phyloP scores from a whole-genome alignment of 805 yeast genomes.

The Cephaloascus fragrans region DNA sequence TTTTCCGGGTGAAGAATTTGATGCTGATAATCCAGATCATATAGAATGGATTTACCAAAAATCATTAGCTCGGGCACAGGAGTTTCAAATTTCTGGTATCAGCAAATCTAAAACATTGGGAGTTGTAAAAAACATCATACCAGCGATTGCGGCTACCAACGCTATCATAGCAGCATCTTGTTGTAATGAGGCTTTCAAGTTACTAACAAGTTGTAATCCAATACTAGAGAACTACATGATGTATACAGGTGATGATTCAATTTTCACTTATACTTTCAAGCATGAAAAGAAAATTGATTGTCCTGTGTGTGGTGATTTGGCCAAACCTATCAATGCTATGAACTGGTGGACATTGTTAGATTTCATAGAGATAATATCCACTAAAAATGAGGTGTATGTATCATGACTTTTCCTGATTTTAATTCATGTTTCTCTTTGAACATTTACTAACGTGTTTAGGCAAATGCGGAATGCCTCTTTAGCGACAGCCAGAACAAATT shows the following conservation, averaged over 20 bases:
- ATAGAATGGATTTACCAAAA: constrained; percentile 50
- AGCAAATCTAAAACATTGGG: constrained; percentile 69
- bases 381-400: constrained; percentile 5
- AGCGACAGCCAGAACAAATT: constrained; percentile 22
- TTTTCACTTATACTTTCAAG: constrained; percentile 63
- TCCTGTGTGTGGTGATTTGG: constrained; percentile 58
- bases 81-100: constrained; percentile 67
- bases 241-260: constrained; percentile 76
- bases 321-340: constrained; percentile 14
- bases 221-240: constrained; percentile 69
- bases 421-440: background rate
- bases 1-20: constrained; percentile 39
- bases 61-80: constrained; percentile 49
- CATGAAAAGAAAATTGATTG: constrained; percentile 56
- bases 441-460: constrained; percentile 1
- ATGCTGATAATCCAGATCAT: constrained; percentile 61
- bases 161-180: constrained; percentile 87
- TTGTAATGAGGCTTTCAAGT: constrained; percentile 77
- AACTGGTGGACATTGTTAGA: constrained; percentile 20
- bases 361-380: constrained; percentile 20
- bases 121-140: constrained; percentile 84
- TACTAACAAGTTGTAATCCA: constrained; percentile 63
- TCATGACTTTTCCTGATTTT: constrained; percentile 13
- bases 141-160: constrained; percentile 90
- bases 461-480: constrained; percentile 36